Percentiles rank a stretch among this genome's conserved stretches.
phyloP scores from a whole-genome alignment of 139 green algal genomes.

The Closterium sp. region DNA sequence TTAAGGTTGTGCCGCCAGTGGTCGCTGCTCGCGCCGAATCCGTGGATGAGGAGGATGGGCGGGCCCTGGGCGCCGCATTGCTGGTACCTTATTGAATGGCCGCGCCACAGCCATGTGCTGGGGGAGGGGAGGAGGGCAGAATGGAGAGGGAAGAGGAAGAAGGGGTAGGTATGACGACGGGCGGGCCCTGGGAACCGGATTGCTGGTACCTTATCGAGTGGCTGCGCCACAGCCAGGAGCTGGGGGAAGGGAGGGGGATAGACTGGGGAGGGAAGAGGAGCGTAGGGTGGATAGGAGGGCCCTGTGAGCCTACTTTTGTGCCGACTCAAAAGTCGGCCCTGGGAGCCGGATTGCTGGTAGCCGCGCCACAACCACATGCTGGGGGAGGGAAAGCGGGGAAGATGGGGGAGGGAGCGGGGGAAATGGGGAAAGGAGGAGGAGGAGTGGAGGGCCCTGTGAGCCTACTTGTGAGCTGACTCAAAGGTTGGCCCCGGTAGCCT shows the following conservation, averaged over 20 bases:
- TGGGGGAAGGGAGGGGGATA: background rate
- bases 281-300: too few relatives aligned
- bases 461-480: too few relatives aligned
- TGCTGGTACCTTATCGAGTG: conserved; percentile 83
- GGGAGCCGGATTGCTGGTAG: conserved; percentile 70
- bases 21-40: conserved; percentile 84
- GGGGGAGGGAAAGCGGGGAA: background rate
- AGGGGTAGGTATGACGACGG: too few relatives aligned
- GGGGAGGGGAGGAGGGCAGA: background rate
- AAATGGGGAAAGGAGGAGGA: background rate
- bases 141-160: too few relatives aligned
- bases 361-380: conserved; percentile 74
- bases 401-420: too few relatives aligned
- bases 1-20: conserved; percentile 80
- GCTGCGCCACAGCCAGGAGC: conserved; percentile 74
- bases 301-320: too few relatives aligned
- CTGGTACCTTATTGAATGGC: conserved; percentile 84
- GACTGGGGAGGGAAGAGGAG: too few relatives aligned
- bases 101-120: conserved; percentile 72
- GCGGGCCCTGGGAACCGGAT: conserved; percentile 48
- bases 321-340: too few relatives aligned
- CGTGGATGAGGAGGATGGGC: conserved; percentile 76
- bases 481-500: too few relatives aligned
- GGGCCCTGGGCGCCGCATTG: conserved; percentile 49
- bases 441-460: background rate